Percentiles rank a stretch among this genome's conserved stretches.
Evolutionary conservation across 495 filamentous ascomycete genomes (phyloP).

Genomic region (Sphaerosporella brunnea): DNA sequence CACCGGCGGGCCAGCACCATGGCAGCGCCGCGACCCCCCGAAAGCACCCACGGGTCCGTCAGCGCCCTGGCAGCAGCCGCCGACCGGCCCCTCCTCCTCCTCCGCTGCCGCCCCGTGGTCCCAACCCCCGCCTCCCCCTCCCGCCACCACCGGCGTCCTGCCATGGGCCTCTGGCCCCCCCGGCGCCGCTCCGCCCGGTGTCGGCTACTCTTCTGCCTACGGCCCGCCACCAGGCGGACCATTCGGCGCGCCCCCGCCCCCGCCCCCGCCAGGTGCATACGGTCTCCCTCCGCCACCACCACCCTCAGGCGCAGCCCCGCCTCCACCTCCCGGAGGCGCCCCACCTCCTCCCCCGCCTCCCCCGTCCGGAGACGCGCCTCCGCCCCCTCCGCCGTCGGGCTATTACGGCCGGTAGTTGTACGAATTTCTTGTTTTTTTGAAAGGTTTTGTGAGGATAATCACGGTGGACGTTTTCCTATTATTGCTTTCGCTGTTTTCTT

Average conservation of each 20-base stretch:
- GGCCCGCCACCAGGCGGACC: conserved; percentile 22
- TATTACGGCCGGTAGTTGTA: conserved; percentile 1
- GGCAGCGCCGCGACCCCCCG: conserved; percentile 30
- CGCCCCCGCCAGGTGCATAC: conserved; percentile 18
- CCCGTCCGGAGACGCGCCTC: conserved; percentile 16
- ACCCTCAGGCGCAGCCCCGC: conserved; percentile 13
- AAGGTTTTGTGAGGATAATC: background rate
- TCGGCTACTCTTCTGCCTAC: conserved; percentile 22
- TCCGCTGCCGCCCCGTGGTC: conserved; percentile 18
- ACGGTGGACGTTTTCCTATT: too few species aligned
- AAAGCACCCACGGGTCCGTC: conserved; percentile 17
- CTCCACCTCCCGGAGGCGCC: conserved; percentile 19
- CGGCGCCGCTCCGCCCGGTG: conserved; percentile 23
- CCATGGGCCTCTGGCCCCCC: conserved; percentile 17
- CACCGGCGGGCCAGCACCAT: conserved; percentile 73
- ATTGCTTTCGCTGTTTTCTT: background rate
- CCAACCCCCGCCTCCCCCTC: conserved; percentile 18
- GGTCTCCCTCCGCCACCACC: conserved; percentile 22
- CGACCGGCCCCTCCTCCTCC: conserved; percentile 17
- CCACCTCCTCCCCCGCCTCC: conserved; percentile 21
- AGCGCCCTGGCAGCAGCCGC: conserved; percentile 34
- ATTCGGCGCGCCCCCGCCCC: conserved; percentile 22
- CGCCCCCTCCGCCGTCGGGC: conserved; percentile 20
- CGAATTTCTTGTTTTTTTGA: background rate
- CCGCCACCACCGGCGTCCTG: conserved; percentile 8